Evolutionary conservation across 2,329 filamentous ascomycete genomes (phyloP), one percentile per base, ranked within the genome.

Genomic region (Nemania diffusa): DNA sequence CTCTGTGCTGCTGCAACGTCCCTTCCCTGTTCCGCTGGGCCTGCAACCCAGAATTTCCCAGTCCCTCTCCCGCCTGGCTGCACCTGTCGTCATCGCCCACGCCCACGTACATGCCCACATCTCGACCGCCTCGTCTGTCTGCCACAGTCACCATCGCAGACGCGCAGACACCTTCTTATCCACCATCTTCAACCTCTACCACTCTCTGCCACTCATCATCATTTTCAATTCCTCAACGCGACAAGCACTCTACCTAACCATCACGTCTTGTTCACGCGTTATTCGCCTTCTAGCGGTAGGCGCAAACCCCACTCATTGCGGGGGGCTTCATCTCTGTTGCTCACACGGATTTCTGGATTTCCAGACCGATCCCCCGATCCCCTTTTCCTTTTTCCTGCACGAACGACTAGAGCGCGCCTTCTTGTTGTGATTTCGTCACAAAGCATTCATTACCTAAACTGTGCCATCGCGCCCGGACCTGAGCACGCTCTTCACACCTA

Each of bases 301-400:
- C 76, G 76, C 76, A 78, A 77, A 78, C 76, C 76, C 76, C 75
- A 76, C 76, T 69, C 73, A 73, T 73, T 75, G 75, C 76, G 76
- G 76, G 75, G 75, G 70, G 65, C 52, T 63, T 73, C 69, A 59
- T 65, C 65, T 73, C 60, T 72, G 55, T 63, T 73, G 71, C 71
- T 73, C 71, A 65, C 71, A 68, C 71, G 65, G 59, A 34, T 32
- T 26, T 62, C 52, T 48, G 56, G 26, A 29, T 64, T 66, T 59
- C 71, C 55, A 59, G 48, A 55, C 44, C 61, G 20, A 44, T 67
- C 44, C 27, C 55, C 42, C 8, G 42, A 15, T 46, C 42, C n/a
- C 48, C 51, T 37, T 34, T 26, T 22, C 51, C 27, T 32, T 34
- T 53, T 37, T 26, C 57, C 27, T 61, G 60, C 17, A 34, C 26